Base-by-base conservation (phyloP, 208 protist genomes). In the Leishmania turanica region DNA sequence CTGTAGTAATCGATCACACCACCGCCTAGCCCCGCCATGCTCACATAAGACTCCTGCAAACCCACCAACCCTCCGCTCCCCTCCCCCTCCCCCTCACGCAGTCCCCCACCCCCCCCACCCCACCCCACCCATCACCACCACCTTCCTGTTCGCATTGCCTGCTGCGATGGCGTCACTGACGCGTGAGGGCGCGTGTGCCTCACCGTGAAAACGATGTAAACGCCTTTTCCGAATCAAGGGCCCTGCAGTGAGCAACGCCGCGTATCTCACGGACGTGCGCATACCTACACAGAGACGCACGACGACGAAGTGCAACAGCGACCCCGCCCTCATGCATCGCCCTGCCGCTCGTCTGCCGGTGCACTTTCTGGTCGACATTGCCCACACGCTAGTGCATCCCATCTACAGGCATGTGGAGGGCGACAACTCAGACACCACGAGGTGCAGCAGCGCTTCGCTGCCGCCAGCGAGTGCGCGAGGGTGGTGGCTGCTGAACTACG, bases 291-390 rank as follows among this genome's bases (percentile, higher is more conserved):
- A 72, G 24, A 51, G 31, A 31, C 40, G n/a, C 3, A 66, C 34
- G 58, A 66, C 62, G 62, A 66, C 31, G 3, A 64, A 7, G 66
- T 7, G 40, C 66, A 24, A 51, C 66, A 72, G 17, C 66, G 17
- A 15, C 24, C 66, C 19, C 13, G 7, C 66, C 66, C 17, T 72
- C 66, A 75, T 75, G 70, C 42, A 19, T 9, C 70, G 70, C 45
- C 19, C 47, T 54, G 7, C 45, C 8, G 21, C 66, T 56, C 81
- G 73, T n/a, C 78, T 88, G 42, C 79, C 82, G 3, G 80, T 92
- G 11, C 83, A 89, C 68, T 9, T 92, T 47, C 54, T 95, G 68
- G 58, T 95, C 9, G 89, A 92, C 83, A 92, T 95, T 78, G 89
- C 92, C 72, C 73, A 85, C 75, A 92, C 91, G 31, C 81, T 95